Evolutionary conservation across 371 early-diverging fungal genomes (phyloP).

Genomic region (Nematocida major): DNA sequence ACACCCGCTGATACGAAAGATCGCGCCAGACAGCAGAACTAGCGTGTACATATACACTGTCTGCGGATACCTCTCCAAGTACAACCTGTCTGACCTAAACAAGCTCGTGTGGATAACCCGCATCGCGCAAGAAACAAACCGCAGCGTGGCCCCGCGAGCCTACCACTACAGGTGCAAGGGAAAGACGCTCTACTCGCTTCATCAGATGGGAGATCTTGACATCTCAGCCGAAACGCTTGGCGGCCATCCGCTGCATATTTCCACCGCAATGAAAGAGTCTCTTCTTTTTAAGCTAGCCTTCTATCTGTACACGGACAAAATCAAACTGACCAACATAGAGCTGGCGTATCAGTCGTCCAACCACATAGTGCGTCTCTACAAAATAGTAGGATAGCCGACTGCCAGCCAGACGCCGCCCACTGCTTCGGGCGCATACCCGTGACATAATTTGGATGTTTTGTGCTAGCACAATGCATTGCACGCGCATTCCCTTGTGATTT

Average conservation of each 20-base stretch:
- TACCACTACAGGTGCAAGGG: slow-evolving; percentile 15
- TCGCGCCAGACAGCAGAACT: neutral
- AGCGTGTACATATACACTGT: neutral
- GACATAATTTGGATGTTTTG: no score
- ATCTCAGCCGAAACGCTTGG: neutral
- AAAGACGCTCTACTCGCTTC: neutral
- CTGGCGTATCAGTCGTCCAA: slow-evolving; percentile 24
- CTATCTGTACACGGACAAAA: neutral
- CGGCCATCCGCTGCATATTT: neutral
- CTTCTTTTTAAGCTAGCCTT: slow-evolving; percentile 29
- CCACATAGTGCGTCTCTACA: slow-evolving; percentile 14
- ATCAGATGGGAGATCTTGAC: neutral
- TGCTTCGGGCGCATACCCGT: no score
- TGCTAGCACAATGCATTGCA: no score
- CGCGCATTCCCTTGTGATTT: no score
- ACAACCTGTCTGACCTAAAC: neutral
- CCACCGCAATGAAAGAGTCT: slow-evolving; percentile 25
- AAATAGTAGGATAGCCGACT: neutral
- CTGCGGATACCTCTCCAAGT: neutral
- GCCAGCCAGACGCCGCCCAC: no score
- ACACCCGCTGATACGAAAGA: slow-evolving; percentile 46
- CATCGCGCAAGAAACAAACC: neutral
- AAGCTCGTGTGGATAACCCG: neutral
- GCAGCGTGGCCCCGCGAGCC: neutral
- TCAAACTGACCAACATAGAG: neutral